Evolutionary conservation across 2,329 filamentous ascomycete species (phyloP), one percentile per base, ranked within the genome.

Genomic region (Colletotrichum sp.): DNA sequence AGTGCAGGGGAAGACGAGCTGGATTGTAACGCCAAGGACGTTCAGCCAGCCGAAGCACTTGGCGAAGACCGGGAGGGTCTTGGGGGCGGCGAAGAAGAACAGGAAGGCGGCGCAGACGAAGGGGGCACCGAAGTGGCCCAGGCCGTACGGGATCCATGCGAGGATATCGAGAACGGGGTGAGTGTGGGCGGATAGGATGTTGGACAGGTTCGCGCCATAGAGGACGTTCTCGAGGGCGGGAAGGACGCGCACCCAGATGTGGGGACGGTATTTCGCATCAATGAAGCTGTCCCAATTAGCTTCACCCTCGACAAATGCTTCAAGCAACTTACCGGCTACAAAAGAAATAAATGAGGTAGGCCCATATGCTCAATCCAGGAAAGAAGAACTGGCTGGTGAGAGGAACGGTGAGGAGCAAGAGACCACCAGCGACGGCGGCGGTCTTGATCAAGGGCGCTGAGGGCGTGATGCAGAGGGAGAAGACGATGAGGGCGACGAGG

Each of bases 201-300:
- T 98, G 87, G 95, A 98, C 74, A 98, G 90, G 86, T 98, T 98
- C 77, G 96, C 96, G 80, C 96, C 96, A 83, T 98, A 98, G 39
- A 98, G 90, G 77, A 98, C 97, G 85, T 98, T 98, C 86, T 98
- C 96, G 78, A 98, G 91, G 22, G 96, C 95, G 6, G 96, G 96
- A 43, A 98, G 91, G 32, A 98, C 95, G 81, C 96, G 95, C 79
- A 98, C 96, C 95, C 96, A 98, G 81, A 98, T 98, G 77, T 95
- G 94, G 75, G 96, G 96, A 79, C 96, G 93, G 87, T 96, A 97
- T 82, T 96, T 94, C 79, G 93, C 91, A 48, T 95, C 94, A 80
- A 98, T 96, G 86, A 98, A 98, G 82, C 96, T 98, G 81, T 13
- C 74, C 65, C 66, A 61, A 69, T 56, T 6, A 75, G 61, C 30